Evolutionary conservation across 192 early-diverging fungal species (phyloP), one percentile per base, ranked within the genome.

Genomic region (Rhizophagus clarus): DNA sequence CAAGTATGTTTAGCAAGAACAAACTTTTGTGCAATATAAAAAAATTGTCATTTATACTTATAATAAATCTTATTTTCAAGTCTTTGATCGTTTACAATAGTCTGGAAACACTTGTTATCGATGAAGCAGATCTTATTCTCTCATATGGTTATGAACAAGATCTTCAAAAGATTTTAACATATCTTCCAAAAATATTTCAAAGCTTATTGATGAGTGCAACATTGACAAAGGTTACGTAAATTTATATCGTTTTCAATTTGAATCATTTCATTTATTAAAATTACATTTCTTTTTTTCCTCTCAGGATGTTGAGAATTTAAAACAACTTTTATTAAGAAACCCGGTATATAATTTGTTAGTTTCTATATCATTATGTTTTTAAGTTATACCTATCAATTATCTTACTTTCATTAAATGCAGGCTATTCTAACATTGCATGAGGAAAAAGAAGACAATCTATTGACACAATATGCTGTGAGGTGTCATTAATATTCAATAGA

Each of bases 91-190:
- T 96, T 76, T 83, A 84, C 42, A 82, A 87, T 5, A 80, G 84
- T 11, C 83, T 97, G 56, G 93, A 96, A 73, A 94, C 92, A 12
- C 88, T 99, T 62, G 95, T 98, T 22, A 95, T 99, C 62, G 98
- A 99, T 73, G 98, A 99, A 86, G 97, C 97, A 0, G 98, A 99
- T 85, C 84, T 98, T 71, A 91, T 99, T 1, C 84, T 97, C 68
- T 96, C 94, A 49, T 99, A 95, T 85, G 98, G 97, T 22, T 95
- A 97, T 79, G 94, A 96, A 80, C 92, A 94, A 49, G 98, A 99
- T 82, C 83, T 99, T 42, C 88, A 90, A 66, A 90, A 92, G 37
- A 87, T 98, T 22, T 80, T 96, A 51, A 81, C 87, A 14, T 88
- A 89, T 67, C 82, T 96, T 76, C 96, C 97, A 64, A 93, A 94